A percentile compares a stretch with the other conserved stretches of the same genome.
Evolutionary conservation across 192 early-diverging fungal species (phyloP).

Genomic region (Umbelopsis sp.): DNA sequence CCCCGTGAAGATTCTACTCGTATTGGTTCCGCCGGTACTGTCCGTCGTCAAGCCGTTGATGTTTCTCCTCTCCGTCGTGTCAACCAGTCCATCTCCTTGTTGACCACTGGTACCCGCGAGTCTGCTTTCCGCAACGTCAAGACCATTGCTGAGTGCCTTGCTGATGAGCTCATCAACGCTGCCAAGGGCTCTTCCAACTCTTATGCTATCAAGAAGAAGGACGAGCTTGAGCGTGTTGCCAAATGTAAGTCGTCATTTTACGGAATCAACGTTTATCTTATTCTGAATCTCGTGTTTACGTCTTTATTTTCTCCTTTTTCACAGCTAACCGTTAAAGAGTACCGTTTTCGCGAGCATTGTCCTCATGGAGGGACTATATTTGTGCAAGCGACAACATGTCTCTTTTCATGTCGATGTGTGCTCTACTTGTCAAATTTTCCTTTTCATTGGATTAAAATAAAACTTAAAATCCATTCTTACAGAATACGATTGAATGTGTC

Average conservation of each 20-base stretch:
- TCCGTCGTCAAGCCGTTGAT: constrained; percentile 99
- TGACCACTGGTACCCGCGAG: constrained; percentile 98
- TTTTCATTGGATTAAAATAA: constrained; percentile 13
- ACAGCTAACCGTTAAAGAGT: constrained; percentile 14
- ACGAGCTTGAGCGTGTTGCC: constrained; percentile 93
- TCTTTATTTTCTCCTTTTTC: background rate
- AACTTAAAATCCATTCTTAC: constrained; percentile 16
- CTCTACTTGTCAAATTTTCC: constrained; percentile 17
- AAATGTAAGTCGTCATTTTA: constrained; percentile 48
- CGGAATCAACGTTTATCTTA: background rate
- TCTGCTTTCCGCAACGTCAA: constrained; percentile 99
- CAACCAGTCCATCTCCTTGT: constrained; percentile 93
- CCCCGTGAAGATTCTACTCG: constrained; percentile 99
- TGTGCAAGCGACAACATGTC: background rate
- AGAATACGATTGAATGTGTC: background rate
- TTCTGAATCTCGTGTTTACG: background rate
- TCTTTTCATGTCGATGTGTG: constrained; percentile 1
- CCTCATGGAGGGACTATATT: background rate
- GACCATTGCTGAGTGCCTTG: constrained; percentile 99
- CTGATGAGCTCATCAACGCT: constrained; percentile 99
- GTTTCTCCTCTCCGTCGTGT: constrained; percentile 97
- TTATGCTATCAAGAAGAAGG: constrained; percentile 99
- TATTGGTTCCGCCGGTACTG: constrained; percentile 97
- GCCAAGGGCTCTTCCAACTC: constrained; percentile 98
- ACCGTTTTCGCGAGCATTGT: constrained; percentile 23